Percentiles rank a stretch among this genome's conserved stretches.
Evolutionary conservation across 2,329 filamentous ascomycete species (phyloP).

Genomic region (Fusarium kyushuense): DNA sequence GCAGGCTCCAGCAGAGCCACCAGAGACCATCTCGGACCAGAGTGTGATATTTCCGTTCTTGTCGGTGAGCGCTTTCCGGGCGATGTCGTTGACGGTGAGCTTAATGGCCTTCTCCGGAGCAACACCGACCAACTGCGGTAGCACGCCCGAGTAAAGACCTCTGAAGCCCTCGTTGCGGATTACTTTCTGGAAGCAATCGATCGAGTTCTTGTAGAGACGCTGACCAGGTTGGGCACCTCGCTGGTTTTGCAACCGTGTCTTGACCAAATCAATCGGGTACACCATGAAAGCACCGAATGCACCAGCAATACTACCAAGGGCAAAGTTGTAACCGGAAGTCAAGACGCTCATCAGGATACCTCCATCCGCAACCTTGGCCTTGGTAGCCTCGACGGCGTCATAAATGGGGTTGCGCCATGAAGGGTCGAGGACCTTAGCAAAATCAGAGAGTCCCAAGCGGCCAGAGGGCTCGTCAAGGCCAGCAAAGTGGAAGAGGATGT

Average conservation of each 20-base stretch:
- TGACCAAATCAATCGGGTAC: slow-evolving; percentile 98
- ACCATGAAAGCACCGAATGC: slow-evolving; percentile 99
- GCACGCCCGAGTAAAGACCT: slow-evolving; percentile 92
- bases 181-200: slow-evolving; percentile 95
- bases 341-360: slow-evolving; percentile 68
- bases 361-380: slow-evolving; percentile 44
- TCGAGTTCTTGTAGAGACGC: slow-evolving; percentile 93
- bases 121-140: slow-evolving; percentile 95
- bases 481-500: slow-evolving; percentile 98
- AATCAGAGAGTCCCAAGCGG: slow-evolving; percentile 83
- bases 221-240: slow-evolving; percentile 84
- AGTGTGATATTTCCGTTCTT: slow-evolving; percentile 80
- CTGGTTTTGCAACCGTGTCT: slow-evolving; percentile 99
- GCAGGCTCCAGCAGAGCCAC: slow-evolving; percentile 89
- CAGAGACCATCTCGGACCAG: slow-evolving; percentile 82
- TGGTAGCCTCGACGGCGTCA: slow-evolving; percentile 63
- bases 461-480: slow-evolving; percentile 91
- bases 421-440: slow-evolving; percentile 93
- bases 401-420: slow-evolving; percentile 81
- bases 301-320: slow-evolving; percentile 87
- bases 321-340: slow-evolving; percentile 89
- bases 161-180: slow-evolving; percentile 90
- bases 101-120: slow-evolving; percentile 99
- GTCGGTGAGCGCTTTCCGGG: slow-evolving; percentile 80
- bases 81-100: slow-evolving; percentile 96